These are phyloP conservation scores for Metarhizium anisopliae DNA, from an alignment of 2,329 filamentous ascomycete species.

Conservation along the genomic window DNA sequence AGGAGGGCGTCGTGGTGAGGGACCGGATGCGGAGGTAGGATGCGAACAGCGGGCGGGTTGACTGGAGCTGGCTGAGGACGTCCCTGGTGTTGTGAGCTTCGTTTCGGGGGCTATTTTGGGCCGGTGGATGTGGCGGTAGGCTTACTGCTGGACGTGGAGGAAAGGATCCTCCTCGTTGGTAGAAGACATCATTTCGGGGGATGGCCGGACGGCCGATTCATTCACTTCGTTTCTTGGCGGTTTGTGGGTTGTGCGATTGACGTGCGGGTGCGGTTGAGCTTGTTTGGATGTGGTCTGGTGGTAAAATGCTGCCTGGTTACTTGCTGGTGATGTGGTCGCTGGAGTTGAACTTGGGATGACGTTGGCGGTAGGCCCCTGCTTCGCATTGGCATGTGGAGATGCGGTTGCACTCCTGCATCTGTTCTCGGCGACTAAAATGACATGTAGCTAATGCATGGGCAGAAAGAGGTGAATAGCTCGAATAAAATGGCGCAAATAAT, in stretches of 20 bases:
- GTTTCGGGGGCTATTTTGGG: not conserved
- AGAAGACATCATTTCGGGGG: constrained; percentile 53
- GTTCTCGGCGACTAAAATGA: not conserved
- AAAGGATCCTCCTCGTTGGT: constrained; percentile 61
- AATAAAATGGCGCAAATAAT: not conserved
- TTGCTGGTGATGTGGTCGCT: not conserved
- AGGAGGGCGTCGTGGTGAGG: constrained; percentile 59
- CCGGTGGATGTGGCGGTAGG: not conserved
- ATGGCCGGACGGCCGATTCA: not conserved
- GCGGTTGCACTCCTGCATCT: not conserved
- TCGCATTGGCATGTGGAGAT: no score
- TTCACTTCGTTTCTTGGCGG: not conserved
- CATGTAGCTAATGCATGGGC: no score
- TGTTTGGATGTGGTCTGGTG: not conserved
- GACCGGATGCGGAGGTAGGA: constrained; percentile 95
- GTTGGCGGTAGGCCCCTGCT: not conserved
- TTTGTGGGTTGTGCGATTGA: not conserved
- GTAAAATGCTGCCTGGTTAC: not conserved
- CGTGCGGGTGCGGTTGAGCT: not conserved
- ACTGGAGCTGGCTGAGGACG: constrained; percentile 73
- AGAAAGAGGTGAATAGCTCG: not conserved
- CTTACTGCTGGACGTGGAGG: constrained; percentile 62
- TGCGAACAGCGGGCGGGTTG: constrained; percentile 77
- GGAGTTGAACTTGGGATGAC: not conserved
- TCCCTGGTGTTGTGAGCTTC: constrained; percentile 48